Percentiles rank a stretch among this genome's conserved stretches.
phyloP scores from a whole-genome alignment of 495 filamentous ascomycete genomes.

The Cairneyella variabilis region DNA sequence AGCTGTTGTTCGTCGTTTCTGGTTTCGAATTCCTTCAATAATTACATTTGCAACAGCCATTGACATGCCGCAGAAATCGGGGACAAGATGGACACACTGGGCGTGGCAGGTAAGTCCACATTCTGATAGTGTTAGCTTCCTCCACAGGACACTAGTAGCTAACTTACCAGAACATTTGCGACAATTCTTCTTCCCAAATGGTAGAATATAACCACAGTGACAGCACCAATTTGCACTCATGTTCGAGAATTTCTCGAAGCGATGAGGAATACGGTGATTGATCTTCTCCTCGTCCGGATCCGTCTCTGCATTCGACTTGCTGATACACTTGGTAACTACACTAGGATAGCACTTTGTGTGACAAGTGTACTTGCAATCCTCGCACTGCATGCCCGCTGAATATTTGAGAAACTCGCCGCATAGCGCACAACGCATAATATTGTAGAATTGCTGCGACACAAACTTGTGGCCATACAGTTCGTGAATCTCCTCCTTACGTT shows the following conservation, averaged over 20 bases:
- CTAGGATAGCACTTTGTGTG: conserved; percentile 94
- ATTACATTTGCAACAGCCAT: conserved; percentile 97
- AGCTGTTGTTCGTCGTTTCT: conserved; percentile 49
- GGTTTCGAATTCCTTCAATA: conserved; percentile 60
- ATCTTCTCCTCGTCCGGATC: conserved; percentile 99
- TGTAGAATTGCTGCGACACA: conserved; percentile 96
- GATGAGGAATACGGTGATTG: conserved; percentile 98
- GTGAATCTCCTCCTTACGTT: conserved; percentile 94
- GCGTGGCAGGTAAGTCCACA: conserved; percentile 89
- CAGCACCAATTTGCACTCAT: conserved; percentile 99
- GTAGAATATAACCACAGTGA: conserved; percentile 97
- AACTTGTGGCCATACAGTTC: conserved; percentile 99
- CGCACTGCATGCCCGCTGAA: conserved; percentile 97
- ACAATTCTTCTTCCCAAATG: conserved; percentile 89
- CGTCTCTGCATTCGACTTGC: conserved; percentile 95
- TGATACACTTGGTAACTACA: conserved; percentile 99
- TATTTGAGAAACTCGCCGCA: conserved; percentile 99
- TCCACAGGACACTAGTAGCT: neutral
- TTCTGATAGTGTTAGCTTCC: conserved; percentile 49
- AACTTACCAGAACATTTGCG: conserved; percentile 81
- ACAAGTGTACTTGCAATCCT: conserved; percentile 99
- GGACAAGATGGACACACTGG: conserved; percentile 89
- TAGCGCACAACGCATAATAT: conserved; percentile 99
- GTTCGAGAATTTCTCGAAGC: conserved; percentile 91
- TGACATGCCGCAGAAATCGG: conserved; percentile 99